These are phyloP conservation scores for Flaveria bidentis DNA, from an alignment of 129 eudicot species.

Conservation along the genomic window DNA sequence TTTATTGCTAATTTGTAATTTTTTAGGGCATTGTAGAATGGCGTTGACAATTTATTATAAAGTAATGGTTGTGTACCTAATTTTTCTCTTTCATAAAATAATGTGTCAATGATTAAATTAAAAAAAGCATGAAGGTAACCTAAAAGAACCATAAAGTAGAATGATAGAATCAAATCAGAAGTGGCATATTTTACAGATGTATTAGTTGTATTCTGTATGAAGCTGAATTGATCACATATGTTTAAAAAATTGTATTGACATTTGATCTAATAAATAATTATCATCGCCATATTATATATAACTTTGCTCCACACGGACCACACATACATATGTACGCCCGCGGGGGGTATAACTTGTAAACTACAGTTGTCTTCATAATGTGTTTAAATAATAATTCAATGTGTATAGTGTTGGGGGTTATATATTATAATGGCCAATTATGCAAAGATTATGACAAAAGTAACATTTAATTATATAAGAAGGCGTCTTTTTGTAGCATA, in stretches of 20 bases:
- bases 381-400: conserved; percentile 5
- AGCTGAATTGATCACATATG: neutral
- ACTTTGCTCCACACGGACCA: neutral
- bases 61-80: conserved; percentile 18
- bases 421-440: conserved; percentile 8
- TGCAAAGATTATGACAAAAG: neutral
- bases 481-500: neutral
- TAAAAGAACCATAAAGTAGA: neutral
- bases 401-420: neutral
- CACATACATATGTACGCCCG: no score
- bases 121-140: neutral
- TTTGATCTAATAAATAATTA: neutral
- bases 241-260: neutral
- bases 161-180: conserved; percentile 3
- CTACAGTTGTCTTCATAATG: neutral
- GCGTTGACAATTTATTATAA: conserved; percentile 20
- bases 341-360: neutral
- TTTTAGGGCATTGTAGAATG: neutral
- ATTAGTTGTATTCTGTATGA: neutral
- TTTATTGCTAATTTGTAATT: neutral
- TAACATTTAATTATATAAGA: conserved; percentile 11
- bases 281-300: neutral
- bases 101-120: conserved; percentile 1
- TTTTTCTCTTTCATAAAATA: neutral
- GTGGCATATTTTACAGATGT: neutral